These are phyloP conservation scores for Haplosporangium gracile DNA, from an alignment of 192 early-diverging fungal genomes.

Conservation along the genomic window DNA sequence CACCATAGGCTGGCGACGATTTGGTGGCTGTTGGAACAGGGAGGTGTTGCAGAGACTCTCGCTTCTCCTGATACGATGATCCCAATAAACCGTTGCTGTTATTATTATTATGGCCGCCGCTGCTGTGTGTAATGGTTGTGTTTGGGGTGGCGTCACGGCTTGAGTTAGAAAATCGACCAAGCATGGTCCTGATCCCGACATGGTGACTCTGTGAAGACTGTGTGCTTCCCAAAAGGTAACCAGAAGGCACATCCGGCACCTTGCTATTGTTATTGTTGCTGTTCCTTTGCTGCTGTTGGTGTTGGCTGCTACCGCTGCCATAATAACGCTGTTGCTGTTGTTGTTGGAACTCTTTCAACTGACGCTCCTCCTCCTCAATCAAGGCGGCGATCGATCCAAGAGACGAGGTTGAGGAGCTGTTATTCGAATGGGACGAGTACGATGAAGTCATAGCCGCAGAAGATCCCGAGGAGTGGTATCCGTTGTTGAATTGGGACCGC, in stretches of 20 bases:
- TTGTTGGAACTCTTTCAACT: constrained; percentile 20
- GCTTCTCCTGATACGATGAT: not conserved
- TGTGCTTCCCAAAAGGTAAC: constrained; percentile 7
- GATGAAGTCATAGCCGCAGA: constrained; percentile 38
- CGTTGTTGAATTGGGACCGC: constrained; percentile 18
- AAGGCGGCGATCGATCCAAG: constrained; percentile 35
- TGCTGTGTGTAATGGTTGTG: not conserved
- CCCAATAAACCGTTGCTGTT: not conserved
- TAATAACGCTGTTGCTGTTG: not conserved
- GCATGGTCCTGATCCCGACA: constrained; percentile 46
- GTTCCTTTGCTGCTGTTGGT: not conserved
- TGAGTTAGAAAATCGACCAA: constrained; percentile 39
- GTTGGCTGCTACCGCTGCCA: too few species aligned
- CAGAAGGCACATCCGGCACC: constrained; percentile 14
- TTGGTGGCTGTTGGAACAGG: not conserved
- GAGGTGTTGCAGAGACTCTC: constrained; percentile 1
- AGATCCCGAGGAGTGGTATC: constrained; percentile 41
- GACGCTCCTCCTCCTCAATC: constrained; percentile 35
- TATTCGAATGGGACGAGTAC: constrained; percentile 32
- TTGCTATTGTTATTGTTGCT: constrained; percentile 8
- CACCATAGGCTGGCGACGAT: not conserved
- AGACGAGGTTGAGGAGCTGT: constrained; percentile 39
- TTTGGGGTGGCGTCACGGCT: not conserved
- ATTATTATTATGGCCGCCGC: not conserved
- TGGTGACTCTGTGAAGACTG: constrained; percentile 27